Evolutionary conservation across 768 basidiomycete species (phyloP).

Genomic region (Hebeloma cylindrosporum): DNA sequence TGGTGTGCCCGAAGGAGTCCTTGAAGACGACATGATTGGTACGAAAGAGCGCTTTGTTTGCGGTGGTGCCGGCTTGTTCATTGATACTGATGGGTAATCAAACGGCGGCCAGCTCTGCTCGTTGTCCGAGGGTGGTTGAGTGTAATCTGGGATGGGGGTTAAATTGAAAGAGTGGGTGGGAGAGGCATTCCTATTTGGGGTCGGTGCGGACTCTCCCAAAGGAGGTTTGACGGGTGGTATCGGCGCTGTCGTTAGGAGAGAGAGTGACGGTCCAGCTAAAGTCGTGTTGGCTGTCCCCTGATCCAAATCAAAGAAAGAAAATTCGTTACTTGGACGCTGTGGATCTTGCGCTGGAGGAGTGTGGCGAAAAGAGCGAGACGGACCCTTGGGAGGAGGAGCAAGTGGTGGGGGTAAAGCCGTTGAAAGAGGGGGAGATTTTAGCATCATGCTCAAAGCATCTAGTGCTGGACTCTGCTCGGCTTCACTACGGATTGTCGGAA

Average conservation of each 20-base stretch:
- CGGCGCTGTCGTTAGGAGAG: conserved; percentile 10
- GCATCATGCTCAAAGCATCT: conserved; percentile 40
- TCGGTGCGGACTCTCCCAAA: background rate
- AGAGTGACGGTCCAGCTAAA: conserved; percentile 3
- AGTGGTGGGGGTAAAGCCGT: conserved; percentile 47
- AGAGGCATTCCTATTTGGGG: background rate
- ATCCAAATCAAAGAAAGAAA: conserved; percentile 26
- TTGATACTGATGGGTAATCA: conserved; percentile 16
- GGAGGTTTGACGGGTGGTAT: conserved; percentile 17
- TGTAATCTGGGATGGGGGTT: background rate
- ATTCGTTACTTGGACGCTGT: conserved; percentile 19
- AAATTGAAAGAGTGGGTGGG: background rate
- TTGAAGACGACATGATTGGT: conserved; percentile 32
- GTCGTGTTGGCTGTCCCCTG: conserved; percentile 9
- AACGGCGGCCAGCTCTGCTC: conserved; percentile 21
- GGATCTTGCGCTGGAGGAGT: background rate
- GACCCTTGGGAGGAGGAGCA: conserved; percentile 40
- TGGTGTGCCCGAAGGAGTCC: conserved; percentile 19
- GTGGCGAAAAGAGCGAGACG: conserved; percentile 26
- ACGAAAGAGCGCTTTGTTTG: conserved; percentile 20
- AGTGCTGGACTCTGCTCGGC: conserved; percentile 34
- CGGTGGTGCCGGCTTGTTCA: conserved; percentile 11
- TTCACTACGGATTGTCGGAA: conserved; percentile 58
- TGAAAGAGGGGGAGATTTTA: conserved; percentile 43
- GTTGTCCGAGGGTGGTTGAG: background rate